phyloP scores from a whole-genome alignment of 768 basidiomycete species.

The Nevesoporus exiguus region DNA sequence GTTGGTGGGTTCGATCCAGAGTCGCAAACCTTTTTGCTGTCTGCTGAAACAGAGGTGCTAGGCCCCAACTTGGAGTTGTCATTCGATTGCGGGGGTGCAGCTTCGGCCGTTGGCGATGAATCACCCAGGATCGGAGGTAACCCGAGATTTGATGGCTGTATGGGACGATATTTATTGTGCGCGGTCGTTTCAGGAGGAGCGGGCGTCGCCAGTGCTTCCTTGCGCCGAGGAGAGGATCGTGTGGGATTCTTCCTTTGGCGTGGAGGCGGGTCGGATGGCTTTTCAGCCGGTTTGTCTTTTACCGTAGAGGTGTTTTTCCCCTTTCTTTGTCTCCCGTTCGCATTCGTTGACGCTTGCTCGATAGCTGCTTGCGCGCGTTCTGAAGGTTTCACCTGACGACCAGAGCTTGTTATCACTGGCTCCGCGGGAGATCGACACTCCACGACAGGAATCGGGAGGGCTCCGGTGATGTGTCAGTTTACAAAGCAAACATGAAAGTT shows the following conservation, averaged over 20 bases:
- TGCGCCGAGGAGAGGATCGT: not conserved
- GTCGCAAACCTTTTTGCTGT: not conserved
- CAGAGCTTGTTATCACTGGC: conserved; percentile 20
- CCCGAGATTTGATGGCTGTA: conserved; percentile 15
- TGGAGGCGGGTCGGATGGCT: not conserved
- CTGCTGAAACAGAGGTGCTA: not conserved
- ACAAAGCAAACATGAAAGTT: not conserved
- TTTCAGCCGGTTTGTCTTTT: not conserved
- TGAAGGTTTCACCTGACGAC: conserved; percentile 23
- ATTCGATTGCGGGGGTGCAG: not conserved
- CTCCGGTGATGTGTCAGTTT: conserved; percentile 12
- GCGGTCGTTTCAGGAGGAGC: not conserved
- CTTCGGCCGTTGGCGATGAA: not conserved
- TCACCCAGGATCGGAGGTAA: conserved; percentile 1
- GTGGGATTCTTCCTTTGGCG: not conserved
- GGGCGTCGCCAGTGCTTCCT: not conserved
- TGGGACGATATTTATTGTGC: conserved; percentile 1
- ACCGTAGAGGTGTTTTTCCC: not conserved
- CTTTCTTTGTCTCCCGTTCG: not conserved
- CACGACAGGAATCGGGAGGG: conserved; percentile 5
- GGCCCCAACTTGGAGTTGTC: not conserved
- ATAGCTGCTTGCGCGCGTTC: conserved; percentile 17
- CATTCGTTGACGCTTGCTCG: not conserved
- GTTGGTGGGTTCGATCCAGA: not conserved
- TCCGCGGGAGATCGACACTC: conserved; percentile 2